Base-by-base conservation (phyloP, 1,284 basidiomycete genomes). In the Ceratobasidium sp. region DNA sequence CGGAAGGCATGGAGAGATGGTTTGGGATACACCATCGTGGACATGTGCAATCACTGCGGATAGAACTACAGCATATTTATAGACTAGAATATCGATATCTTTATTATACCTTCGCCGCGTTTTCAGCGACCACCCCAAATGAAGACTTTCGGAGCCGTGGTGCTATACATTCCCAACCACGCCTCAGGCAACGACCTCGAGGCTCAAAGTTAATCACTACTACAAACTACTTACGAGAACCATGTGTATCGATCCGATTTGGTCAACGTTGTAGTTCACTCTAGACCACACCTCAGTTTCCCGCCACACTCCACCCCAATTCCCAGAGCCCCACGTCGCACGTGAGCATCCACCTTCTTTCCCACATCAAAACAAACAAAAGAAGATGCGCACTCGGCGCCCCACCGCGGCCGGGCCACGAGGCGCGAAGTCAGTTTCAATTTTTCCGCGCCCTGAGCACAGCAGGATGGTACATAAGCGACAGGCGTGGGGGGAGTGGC, bases 181-280 rank as follows among this genome's bases (percentile, higher is more conserved):
- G 59, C n/a, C 1, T 60, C 33, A 20, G n/a, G 27, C 62, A 10
- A 44, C 16, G n/a, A 46, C 62, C 62, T 65, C 62, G 62, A 65
- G 62, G 62, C 62, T 23, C n/a, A 20, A 7, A n/a, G 62, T 23
- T 10, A 23, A 33, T 35, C 57, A 60, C 57, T 38, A n/a, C n/a
- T 30, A 23, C 23, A 7, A 18, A 65, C 30, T 46, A 23, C 38
- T 46, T 68, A 52, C 30, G 46, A 50, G 33, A 41, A 52, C 23
- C 66, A 68, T 68, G 50, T 46, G 48, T 41, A 68, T 68, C 66
- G 66, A 68, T 68, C 66, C 66, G 66, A 52, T 33, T 46, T 52
- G 20, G 66, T 44, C 27, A 33, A 60, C 14, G 14, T 14, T 23
- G 14, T 3, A 35, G 57, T 12, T 1, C 57, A 7, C 27, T n/a